Conservation (phyloP, 768 basidiomycete species). For the Tulasnella calospora region DNA sequence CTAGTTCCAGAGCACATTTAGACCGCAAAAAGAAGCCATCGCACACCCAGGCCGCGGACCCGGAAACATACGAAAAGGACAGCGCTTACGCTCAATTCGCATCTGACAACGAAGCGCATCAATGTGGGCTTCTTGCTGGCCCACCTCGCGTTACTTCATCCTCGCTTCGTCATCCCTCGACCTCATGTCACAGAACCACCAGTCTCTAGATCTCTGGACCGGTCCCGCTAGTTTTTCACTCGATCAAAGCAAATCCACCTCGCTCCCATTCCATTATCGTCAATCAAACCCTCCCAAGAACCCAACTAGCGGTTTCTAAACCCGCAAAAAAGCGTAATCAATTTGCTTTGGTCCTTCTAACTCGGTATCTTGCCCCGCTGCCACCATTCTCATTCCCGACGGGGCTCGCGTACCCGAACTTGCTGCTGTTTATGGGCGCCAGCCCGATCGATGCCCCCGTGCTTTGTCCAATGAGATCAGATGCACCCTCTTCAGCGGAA, state of each 20-base stretch:
- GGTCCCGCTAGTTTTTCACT: not conserved
- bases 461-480: not conserved
- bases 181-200: not conserved
- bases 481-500: not conserved
- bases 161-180: not conserved
- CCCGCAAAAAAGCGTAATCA: not conserved
- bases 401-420: slow-evolving; percentile 6
- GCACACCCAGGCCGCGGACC: not conserved
- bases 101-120: not conserved
- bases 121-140: not conserved
- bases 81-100: not conserved
- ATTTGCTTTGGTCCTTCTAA: not conserved
- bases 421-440: not conserved
- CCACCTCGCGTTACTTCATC: not conserved
- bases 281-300: not conserved
- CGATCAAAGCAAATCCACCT: not conserved
- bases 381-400: not conserved
- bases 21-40: not conserved
- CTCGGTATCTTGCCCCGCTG: not conserved
- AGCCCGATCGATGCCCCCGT: not conserved
- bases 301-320: not conserved
- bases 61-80: not conserved
- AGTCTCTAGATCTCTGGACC: not conserved
- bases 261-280: not conserved
- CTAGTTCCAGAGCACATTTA: not conserved